Evolutionary conservation across 495 filamentous ascomycete species (phyloP).

Genomic region (Glarea lozoyensis): DNA sequence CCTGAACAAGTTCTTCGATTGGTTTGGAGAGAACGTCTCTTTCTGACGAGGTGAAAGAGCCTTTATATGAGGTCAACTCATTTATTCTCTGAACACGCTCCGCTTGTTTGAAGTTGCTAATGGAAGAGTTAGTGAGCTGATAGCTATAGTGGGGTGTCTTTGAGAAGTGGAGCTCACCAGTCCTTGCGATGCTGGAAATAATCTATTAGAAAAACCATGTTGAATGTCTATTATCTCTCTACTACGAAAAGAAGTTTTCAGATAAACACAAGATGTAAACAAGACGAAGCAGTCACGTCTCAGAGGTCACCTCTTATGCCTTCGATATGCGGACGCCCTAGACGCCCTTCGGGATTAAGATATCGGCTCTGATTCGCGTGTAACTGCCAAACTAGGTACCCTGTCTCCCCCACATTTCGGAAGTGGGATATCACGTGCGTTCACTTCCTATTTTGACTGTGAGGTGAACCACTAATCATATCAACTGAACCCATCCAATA

Average conservation of each 20-base stretch:
- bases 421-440: no score
- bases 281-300: background rate
- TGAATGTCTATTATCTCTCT: constrained; percentile 5
- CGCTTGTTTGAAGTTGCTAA: constrained; percentile 72
- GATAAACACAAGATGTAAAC: background rate
- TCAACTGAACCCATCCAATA: no score
- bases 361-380: no score
- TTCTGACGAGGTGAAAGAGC: constrained; percentile 50
- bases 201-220: constrained; percentile 46
- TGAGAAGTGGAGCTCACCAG: constrained; percentile 36
- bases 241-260: no score
- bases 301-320: background rate
- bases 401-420: no score
- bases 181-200: constrained; percentile 52
- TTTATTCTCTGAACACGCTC: constrained; percentile 63
- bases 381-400: no score
- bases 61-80: constrained; percentile 56
- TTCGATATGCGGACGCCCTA: constrained; percentile 1
- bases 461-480: no score
- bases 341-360: no score
- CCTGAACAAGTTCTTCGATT: constrained; percentile 67
- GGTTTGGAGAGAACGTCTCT: constrained; percentile 58
- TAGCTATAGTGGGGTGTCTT: no score
- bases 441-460: no score
- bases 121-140: constrained; percentile 9